These are phyloP conservation scores for Monilinia vaccinii-corymbosi DNA, from an alignment of 2,329 filamentous ascomycete species.

Conservation along the genomic window DNA sequence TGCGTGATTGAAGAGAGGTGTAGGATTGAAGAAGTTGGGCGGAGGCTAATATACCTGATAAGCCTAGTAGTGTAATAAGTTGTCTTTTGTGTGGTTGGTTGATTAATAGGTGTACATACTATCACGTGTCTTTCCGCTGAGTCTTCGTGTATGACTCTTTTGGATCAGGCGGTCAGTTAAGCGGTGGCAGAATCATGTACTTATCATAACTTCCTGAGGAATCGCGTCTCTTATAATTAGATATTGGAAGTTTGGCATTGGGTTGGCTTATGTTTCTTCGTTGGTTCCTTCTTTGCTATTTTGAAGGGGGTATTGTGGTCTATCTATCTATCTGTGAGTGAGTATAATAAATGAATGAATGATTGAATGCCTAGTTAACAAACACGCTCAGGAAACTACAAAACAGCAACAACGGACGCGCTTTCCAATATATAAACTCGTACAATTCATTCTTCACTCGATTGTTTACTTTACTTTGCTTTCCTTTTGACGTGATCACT, in stretches of 20 bases:
- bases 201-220: too few species aligned
- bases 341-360: background rate
- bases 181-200: background rate
- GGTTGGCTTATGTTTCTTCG: too few species aligned
- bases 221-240: too few species aligned
- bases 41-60: too few species aligned
- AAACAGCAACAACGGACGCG: background rate
- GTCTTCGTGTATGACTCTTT: too few species aligned
- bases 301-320: background rate
- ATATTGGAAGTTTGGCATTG: too few species aligned
- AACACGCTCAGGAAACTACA: background rate
- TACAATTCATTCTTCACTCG: background rate
- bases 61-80: too few species aligned
- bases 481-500: background rate
- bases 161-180: background rate
- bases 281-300: background rate
- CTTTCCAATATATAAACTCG: background rate
- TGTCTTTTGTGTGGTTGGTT: too few species aligned
- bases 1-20: too few species aligned
- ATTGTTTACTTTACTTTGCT: background rate
- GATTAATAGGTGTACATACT: too few species aligned
- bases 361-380: background rate
- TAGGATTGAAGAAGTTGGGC: too few species aligned
- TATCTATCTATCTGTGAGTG: background rate
- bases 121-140: too few species aligned